Evolutionary conservation across 176 grass and related monocot species (phyloP).

Genomic region (Oryza nivara): DNA sequence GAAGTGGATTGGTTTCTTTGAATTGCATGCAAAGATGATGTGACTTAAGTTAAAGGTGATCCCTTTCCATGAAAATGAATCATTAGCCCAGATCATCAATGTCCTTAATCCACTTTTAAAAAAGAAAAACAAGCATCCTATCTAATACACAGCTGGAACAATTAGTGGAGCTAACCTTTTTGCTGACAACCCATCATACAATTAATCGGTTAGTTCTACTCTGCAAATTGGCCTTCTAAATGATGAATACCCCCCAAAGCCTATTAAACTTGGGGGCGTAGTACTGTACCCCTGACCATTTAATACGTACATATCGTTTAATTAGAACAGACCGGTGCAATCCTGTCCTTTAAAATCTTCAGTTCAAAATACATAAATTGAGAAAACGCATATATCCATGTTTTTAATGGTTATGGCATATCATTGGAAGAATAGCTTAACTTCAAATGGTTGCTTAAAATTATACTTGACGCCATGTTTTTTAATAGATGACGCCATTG

Average conservation of each 20-base stretch:
- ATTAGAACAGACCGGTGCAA: not conserved
- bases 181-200: slow-evolving; percentile 33
- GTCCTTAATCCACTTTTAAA: slow-evolving; percentile 58
- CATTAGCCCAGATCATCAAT: slow-evolving; percentile 49
- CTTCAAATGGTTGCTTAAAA: not conserved
- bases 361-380: no score
- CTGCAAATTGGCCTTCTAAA: not conserved
- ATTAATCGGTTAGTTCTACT: slow-evolving; percentile 32
- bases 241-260: not conserved
- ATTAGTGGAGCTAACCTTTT: slow-evolving; percentile 49
- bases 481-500: no score
- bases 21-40: slow-evolving; percentile 38
- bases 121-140: slow-evolving; percentile 38
- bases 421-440: not conserved
- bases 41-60: slow-evolving; percentile 32
- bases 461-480: no score
- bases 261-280: not conserved
- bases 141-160: slow-evolving; percentile 57
- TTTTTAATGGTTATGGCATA: not conserved
- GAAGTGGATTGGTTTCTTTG: slow-evolving; percentile 8
- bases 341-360: no score
- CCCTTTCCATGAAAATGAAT: slow-evolving; percentile 41
- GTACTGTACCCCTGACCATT: not conserved
- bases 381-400: not conserved
- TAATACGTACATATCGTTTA: not conserved